These are phyloP conservation scores for Maudiozyma saulgeensis DNA, from an alignment of 805 yeast species.

Conservation along the genomic window DNA sequence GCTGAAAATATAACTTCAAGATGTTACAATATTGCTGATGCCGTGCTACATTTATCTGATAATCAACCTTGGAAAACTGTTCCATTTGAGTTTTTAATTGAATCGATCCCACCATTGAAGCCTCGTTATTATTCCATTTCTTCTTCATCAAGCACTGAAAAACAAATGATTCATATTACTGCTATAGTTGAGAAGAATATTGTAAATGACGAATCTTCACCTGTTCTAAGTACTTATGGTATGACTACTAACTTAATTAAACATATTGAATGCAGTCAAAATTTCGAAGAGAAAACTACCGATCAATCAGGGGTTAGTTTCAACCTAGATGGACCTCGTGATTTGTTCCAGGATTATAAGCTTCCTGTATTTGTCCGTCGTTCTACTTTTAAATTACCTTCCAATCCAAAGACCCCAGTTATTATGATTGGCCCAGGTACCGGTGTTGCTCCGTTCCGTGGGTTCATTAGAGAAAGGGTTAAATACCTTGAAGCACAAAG, in stretches of 20 bases:
- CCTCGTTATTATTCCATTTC: constrained; percentile 98
- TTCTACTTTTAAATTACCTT: constrained; percentile 88
- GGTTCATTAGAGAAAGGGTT: constrained; percentile 81
- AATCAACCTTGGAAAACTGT: constrained; percentile 63
- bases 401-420: constrained; percentile 77
- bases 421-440: constrained; percentile 97
- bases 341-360: constrained; percentile 36
- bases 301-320: constrained; percentile 41
- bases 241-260: constrained; percentile 84
- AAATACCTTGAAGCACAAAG: constrained; percentile 33
- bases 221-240: constrained; percentile 39
- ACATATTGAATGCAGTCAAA: constrained; percentile 55
- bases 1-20: constrained; percentile 53
- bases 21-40: constrained; percentile 67
- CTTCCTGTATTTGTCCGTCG: constrained; percentile 90
- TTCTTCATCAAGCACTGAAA: constrained; percentile 73
- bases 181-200: constrained; percentile 76
- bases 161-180: constrained; percentile 69
- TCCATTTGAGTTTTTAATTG: constrained; percentile 79
- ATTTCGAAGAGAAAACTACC: constrained; percentile 30
- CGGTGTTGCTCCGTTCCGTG: constrained; percentile 97
- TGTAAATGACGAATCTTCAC: constrained; percentile 13
- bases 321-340: constrained; percentile 79
- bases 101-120: constrained; percentile 69
- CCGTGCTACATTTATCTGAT: constrained; percentile 51